phyloP scores from a whole-genome alignment of 352 stramenopile species.

The Proteromonas lacertae region DNA sequence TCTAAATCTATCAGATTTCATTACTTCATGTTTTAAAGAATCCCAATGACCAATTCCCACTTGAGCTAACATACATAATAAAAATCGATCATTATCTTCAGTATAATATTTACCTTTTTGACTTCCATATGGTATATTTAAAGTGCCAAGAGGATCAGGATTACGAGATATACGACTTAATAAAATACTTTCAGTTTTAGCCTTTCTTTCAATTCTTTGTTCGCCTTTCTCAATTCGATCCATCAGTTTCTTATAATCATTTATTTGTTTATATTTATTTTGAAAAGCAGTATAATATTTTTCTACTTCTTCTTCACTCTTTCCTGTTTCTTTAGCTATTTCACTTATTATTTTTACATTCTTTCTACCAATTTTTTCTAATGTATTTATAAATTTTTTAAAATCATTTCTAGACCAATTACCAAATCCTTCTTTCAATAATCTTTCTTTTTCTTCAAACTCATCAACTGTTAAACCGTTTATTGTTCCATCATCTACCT shows the following conservation, averaged over 20 bases:
- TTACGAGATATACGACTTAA: not conserved
- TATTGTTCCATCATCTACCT: not conserved
- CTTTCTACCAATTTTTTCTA: slow-evolving; percentile 49
- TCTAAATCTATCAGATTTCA: slow-evolving; percentile 6
- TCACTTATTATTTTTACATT: slow-evolving; percentile 65
- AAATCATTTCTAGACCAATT: slow-evolving; percentile 45
- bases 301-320: slow-evolving; percentile 17
- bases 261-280: not conserved
- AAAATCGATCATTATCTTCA: not conserved
- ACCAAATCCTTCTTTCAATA: slow-evolving; percentile 55
- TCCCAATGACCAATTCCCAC: not conserved
- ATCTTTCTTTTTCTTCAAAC: slow-evolving; percentile 39
- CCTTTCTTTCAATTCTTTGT: not conserved
- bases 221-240: not conserved
- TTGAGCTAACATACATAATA: not conserved
- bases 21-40: not conserved
- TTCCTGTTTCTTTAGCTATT: slow-evolving; percentile 28
- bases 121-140: not conserved
- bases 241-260: not conserved
- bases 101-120: not conserved
- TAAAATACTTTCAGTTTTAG: not conserved
- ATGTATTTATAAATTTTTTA: slow-evolving; percentile 60
- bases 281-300: not conserved
- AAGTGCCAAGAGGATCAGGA: not conserved
- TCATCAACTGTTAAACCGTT: not conserved